Percentiles rank a stretch among this genome's conserved stretches.
phyloP scores from a whole-genome alignment of 306 rosid genomes.

The Glycyrrhiza uralensis region DNA sequence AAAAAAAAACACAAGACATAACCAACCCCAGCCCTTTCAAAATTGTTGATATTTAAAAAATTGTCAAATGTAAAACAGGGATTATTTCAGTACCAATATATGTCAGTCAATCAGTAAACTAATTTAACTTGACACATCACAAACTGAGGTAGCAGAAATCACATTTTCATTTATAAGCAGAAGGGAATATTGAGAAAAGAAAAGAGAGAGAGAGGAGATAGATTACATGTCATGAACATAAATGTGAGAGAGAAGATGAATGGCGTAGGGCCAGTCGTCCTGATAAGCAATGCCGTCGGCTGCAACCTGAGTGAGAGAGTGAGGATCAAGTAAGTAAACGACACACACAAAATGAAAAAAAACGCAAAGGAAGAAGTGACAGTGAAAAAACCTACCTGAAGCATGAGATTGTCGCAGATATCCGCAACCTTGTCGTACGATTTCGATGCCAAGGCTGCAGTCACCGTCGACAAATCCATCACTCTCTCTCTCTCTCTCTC shows the following conservation, averaged over 20 bases:
- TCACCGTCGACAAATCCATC: slow-evolving; percentile 61
- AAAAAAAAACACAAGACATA: not conserved
- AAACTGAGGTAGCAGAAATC: no score
- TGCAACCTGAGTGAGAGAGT: slow-evolving; percentile 53
- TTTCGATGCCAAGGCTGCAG: slow-evolving; percentile 50
- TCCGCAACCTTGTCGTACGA: slow-evolving; percentile 63
- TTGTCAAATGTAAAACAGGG: not conserved
- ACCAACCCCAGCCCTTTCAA: not conserved
- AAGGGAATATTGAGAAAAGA: not conserved
- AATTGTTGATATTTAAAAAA: not conserved
- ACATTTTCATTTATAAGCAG: no score
- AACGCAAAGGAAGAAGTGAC: not conserved
- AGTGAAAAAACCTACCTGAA: slow-evolving; percentile 39
- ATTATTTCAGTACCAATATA: not conserved
- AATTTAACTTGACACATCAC: not conserved
- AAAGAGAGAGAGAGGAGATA: not conserved
- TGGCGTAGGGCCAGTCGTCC: slow-evolving; percentile 77
- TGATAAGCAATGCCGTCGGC: slow-evolving; percentile 69
- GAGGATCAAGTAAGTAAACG: not conserved
- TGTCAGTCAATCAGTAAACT: not conserved
- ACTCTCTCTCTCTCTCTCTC: not conserved
- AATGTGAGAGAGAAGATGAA: slow-evolving; percentile 71
- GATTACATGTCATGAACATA: slow-evolving; percentile 70
- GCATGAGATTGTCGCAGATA: slow-evolving; percentile 67
- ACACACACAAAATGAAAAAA: not conserved